Evolutionary conservation across 768 basidiomycete species (phyloP).

Genomic region (Galerina marginata): DNA sequence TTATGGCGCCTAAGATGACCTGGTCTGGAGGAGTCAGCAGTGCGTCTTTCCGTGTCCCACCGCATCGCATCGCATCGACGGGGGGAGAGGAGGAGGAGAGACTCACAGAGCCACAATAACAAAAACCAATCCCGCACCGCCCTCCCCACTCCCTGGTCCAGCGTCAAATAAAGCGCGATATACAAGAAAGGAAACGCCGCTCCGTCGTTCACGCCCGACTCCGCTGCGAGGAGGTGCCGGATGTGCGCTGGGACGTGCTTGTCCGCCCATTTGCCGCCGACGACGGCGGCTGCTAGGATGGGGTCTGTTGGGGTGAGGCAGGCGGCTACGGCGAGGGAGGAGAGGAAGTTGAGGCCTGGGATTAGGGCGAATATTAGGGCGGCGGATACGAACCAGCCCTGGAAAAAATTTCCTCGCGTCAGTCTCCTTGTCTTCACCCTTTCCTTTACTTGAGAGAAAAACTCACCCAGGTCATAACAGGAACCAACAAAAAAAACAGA

Average conservation of each 20-base stretch:
- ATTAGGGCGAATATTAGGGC: conserved; percentile 91
- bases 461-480: conserved; percentile 85
- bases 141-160: conserved; percentile 63
- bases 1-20: conserved; percentile 72
- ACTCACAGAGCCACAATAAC: conserved; percentile 83
- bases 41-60: no score
- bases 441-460: neutral
- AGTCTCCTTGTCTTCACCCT: neutral
- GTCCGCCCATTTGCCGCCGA: conserved; percentile 96
- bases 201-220: conserved; percentile 95
- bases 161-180: conserved; percentile 84
- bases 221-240: conserved; percentile 67
- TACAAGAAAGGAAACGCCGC: conserved; percentile 96
- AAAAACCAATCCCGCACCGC: conserved; percentile 91
- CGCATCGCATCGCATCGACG: neutral
- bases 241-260: conserved; percentile 93
- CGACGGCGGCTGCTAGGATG: conserved; percentile 89
- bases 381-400: conserved; percentile 96
- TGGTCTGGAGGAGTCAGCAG: conserved; percentile 59
- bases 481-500: conserved; percentile 80
- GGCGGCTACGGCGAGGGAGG: conserved; percentile 88
- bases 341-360: conserved; percentile 88
- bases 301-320: conserved; percentile 96
- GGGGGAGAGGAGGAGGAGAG: conserved; percentile 22
- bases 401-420: conserved; percentile 1